phyloP scores from a whole-genome alignment of 257 asterid genomes.

The Petrea volubilis region DNA sequence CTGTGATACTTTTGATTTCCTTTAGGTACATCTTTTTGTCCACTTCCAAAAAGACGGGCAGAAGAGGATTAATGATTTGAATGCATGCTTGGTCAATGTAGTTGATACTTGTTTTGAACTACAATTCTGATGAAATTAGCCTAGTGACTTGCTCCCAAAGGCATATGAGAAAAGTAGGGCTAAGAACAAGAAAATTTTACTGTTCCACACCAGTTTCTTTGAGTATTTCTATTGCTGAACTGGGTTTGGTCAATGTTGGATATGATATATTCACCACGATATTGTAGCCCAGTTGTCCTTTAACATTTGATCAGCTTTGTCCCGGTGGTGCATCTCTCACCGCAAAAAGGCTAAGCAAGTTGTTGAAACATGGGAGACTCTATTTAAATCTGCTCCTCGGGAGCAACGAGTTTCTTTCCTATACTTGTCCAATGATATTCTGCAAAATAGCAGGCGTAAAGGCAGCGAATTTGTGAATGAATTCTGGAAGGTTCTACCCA shows the following conservation, averaged over 20 bases:
- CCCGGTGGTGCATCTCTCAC: slow-evolving; percentile 83
- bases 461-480: slow-evolving; percentile 97
- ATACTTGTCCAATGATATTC: slow-evolving; percentile 86
- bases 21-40: no score
- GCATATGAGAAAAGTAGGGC: slow-evolving; percentile 5
- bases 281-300: slow-evolving; percentile 32
- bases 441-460: slow-evolving; percentile 95
- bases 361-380: slow-evolving; percentile 88
- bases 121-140: no score
- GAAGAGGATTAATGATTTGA: no score
- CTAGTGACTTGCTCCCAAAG: no score
- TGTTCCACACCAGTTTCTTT: no score
- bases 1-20: no score
- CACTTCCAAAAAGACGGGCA: no score
- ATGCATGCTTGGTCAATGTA: no score
- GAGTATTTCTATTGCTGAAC: background rate
- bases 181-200: background rate
- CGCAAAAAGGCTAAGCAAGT: slow-evolving; percentile 89
- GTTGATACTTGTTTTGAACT: no score
- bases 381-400: slow-evolving; percentile 68
- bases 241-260: background rate
- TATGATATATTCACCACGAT: slow-evolving; percentile 20
- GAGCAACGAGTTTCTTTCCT: slow-evolving; percentile 83
- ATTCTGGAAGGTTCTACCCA: slow-evolving; percentile 94
- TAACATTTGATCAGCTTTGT: slow-evolving; percentile 71